Evolutionary conservation across 2,329 filamentous ascomycete genomes (phyloP).

Genomic region (Drechslerella dactyloides): DNA sequence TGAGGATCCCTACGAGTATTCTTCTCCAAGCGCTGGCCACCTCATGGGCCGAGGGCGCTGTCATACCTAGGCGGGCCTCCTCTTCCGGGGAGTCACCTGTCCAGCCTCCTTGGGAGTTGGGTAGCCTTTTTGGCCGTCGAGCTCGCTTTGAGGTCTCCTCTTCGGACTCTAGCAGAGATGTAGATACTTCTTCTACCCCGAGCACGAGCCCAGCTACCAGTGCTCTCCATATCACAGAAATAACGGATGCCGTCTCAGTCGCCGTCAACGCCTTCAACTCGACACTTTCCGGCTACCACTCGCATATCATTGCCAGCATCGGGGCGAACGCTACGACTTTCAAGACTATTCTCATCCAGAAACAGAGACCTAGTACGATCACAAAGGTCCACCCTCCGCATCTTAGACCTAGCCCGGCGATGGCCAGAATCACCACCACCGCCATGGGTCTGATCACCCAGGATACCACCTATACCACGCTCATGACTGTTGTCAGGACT

Average conservation of each 20-base stretch:
- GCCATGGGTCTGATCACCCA: slow-evolving; percentile 14
- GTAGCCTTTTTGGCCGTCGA: too few species aligned
- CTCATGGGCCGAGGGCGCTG: slow-evolving; percentile 16
- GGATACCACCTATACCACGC: slow-evolving; percentile 29
- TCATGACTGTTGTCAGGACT: slow-evolving; percentile 22
- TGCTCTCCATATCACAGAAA: too few species aligned
- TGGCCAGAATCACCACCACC: slow-evolving; percentile 21
- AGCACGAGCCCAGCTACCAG: slow-evolving; percentile 10
- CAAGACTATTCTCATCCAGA: slow-evolving; percentile 24
- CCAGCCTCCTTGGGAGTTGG: too few species aligned
- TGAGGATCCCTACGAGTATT: slow-evolving; percentile 19
- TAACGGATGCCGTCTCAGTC: too few species aligned
- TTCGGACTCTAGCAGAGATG: too few species aligned
- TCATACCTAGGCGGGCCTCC: slow-evolving; percentile 22
- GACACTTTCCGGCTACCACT: too few species aligned
- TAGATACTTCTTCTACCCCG: background rate
- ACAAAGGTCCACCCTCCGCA: slow-evolving; percentile 8
- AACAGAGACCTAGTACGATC: slow-evolving; percentile 23
- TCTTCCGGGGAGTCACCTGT: too few species aligned
- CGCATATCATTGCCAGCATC: too few species aligned
- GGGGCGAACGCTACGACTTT: background rate
- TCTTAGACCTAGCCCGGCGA: slow-evolving; percentile 1
- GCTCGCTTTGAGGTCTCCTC: too few species aligned
- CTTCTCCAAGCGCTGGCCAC: slow-evolving; percentile 13
- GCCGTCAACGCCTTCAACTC: too few species aligned